Base-by-base conservation (phyloP, 2,329 filamentous ascomycete species). In the Magnaporthales sp. region DNA sequence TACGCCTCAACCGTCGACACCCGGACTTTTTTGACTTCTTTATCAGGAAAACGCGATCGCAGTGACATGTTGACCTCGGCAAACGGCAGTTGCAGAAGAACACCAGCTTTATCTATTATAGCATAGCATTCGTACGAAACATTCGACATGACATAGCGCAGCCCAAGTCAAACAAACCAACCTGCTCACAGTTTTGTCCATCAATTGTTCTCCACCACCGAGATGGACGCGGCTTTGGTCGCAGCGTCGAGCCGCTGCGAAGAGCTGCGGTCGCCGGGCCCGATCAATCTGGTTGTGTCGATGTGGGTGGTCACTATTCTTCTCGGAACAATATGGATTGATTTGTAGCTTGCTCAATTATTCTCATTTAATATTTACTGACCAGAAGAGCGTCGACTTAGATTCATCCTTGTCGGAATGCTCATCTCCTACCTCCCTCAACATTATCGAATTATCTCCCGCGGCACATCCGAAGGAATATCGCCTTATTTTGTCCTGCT, bases 401-500 rank as follows among this genome's bases (percentile, higher is more conserved):
- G 85, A 69, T 75, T 96, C 73, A 92, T 98, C 71, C 83, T 98
- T 69, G 75, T 96, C 72, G 94, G 94, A 67, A 93, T 98, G 72
- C 83, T 97, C 69, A 80, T 96, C 67, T 98, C 94, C 38, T 99
- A 99, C 80, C 84, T 98, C 2, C 95, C 95, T 0, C 95, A 99
- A 76, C 94, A 98, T 78, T 86, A 90, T 76, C 92, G 95, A 73
- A 98, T 99, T 78, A 91, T 97, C 71, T 83, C 86, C 56, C 87
- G 93, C 66, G 87, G 89, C 68, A 95, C 92, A 15, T 96, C 94
- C 26, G 94, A 96, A 76, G 95, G 95, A 69, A 93, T 99, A 69
- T 97, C 93, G 31, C 94, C 95, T 9, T 95, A 94, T 78, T 99
- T 97, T 75, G 89, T 99, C 70, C 86, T 98, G 1, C 87, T 99